Conservation (phyloP, 345 rosid genomes). For the Cardamine chenopodiifolia region DNA sequence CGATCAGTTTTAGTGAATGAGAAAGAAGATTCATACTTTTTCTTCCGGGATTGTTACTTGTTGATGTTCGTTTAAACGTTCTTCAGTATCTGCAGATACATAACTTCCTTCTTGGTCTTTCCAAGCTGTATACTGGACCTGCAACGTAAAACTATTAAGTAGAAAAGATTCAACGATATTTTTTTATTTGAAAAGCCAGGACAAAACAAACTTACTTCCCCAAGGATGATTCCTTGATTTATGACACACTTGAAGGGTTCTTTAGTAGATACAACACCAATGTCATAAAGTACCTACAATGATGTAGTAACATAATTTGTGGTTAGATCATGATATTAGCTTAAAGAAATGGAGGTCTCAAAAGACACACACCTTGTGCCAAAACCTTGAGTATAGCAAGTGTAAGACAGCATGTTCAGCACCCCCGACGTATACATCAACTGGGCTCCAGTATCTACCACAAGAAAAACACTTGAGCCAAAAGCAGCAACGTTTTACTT, state of each 20-base stretch:
- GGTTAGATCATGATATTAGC: conserved; percentile 12
- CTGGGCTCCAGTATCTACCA: conserved; percentile 88
- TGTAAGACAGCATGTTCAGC: conserved; percentile 99
- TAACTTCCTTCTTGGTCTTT: conserved; percentile 69
- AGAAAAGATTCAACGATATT: conserved; percentile 12
- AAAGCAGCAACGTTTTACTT: background rate
- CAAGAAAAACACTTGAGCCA: conserved; percentile 4
- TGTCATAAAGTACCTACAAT: conserved; percentile 82
- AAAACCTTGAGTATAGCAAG: conserved; percentile 89
- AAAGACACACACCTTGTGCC: conserved; percentile 78
- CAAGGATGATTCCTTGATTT: conserved; percentile 97
- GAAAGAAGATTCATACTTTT: conserved; percentile 52
- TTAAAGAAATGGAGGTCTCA: background rate
- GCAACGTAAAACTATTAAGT: conserved; percentile 45
- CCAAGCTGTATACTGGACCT: conserved; percentile 87
- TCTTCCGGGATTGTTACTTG: conserved; percentile 69
- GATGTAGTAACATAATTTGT: conserved; percentile 30
- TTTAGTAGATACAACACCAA: conserved; percentile 86
- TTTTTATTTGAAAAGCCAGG: background rate
- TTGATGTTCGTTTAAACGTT: conserved; percentile 49
- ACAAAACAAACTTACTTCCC: conserved; percentile 63
- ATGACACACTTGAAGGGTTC: conserved; percentile 98
- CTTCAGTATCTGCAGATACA: conserved; percentile 65
- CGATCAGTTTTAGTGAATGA: conserved; percentile 23
- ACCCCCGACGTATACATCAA: conserved; percentile 94